Evolutionary conservation across 2,329 filamentous ascomycete genomes (phyloP), one percentile per base, ranked within the genome.

Genomic region (Epichloe sp.): DNA sequence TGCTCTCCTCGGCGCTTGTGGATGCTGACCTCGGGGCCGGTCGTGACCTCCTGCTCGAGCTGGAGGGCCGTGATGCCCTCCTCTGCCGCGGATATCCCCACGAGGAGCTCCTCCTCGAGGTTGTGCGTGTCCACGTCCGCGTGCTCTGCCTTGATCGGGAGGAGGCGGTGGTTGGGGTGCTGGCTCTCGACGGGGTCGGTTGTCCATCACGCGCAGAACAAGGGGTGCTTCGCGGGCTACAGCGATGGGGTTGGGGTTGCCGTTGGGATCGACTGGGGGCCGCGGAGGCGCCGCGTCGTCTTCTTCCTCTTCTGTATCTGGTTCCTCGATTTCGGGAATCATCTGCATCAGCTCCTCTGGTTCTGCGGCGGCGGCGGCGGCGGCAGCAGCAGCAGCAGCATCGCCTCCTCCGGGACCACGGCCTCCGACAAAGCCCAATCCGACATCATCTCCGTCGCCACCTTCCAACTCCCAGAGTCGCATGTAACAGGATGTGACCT

Each of bases 401-500:
- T 44, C 45, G 21, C 34, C 54, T 40, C 48, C 48, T 6, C 17
- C 43, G 15, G 45, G 41, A 6, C 55, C 56, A 47, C 56, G 55
- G 48, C 69, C 72, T 5, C 72, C 75, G 5, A 63, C 65, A 49
- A 70, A 75, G 3, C 61, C 72, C 8, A 70, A 60, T 3, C 71
- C 75, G 45, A 76, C 71, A 47, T 77, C 73, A 48, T 71, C 70
- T 3, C 78, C 80, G 58, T 96, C 89, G 0, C 90, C 90, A 44
- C 78, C 81, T 65, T 94, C 88, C 23, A 94, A 70, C 61, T 95
- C 93, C 89, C 90, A 97, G 3, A 98, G 72, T 4, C 88, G 82
- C 75, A 86, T 85, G 61, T 85, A 94, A 63, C 93, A 98, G 11
- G 72, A 72, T 1, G 80, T 86, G 35, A 70, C 59, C 43, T 67